A percentile compares a stretch with the other conserved stretches of the same genome.
phyloP scores from a whole-genome alignment of 2,329 filamentous ascomycete species.

The Aspergillus calidoustus region DNA sequence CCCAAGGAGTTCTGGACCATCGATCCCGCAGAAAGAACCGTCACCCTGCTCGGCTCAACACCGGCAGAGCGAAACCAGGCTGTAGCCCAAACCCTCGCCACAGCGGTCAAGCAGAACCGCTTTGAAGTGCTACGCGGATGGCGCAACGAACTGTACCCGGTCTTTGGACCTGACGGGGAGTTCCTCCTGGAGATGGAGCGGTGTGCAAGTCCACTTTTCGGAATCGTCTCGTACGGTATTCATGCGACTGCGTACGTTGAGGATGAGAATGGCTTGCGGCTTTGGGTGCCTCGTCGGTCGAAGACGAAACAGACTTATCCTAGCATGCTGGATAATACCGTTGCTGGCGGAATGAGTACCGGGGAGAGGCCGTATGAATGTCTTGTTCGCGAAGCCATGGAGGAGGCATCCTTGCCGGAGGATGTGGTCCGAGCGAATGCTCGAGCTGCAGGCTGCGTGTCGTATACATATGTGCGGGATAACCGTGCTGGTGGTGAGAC shows the following conservation, averaged over 20 bases:
- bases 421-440: slow-evolving; percentile 66
- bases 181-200: slow-evolving; percentile 77
- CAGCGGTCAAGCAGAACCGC: slow-evolving; percentile 70
- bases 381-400: slow-evolving; percentile 80
- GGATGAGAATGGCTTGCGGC: slow-evolving; percentile 63
- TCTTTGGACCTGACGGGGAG: slow-evolving; percentile 66
- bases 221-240: slow-evolving; percentile 76
- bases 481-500: slow-evolving; percentile 77
- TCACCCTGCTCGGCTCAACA: slow-evolving; percentile 64
- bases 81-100: slow-evolving; percentile 62
- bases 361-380: slow-evolving; percentile 81
- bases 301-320: slow-evolving; percentile 83
- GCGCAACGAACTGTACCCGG: slow-evolving; percentile 79
- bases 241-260: slow-evolving; percentile 77
- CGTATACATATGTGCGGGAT: slow-evolving; percentile 83
- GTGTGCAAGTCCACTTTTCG: slow-evolving; percentile 74
- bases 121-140: slow-evolving; percentile 79
- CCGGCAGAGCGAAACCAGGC: slow-evolving; percentile 66
- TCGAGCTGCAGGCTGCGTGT: slow-evolving; percentile 70
- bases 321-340: slow-evolving; percentile 93
- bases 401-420: slow-evolving; percentile 83
- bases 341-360: slow-evolving; percentile 82
- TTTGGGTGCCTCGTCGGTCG: slow-evolving; percentile 84
- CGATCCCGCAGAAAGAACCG: slow-evolving; percentile 62
- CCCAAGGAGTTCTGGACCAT: slow-evolving; percentile 64